These are phyloP conservation scores for Eimeria nieschulzi DNA, from an alignment of 169 alveolate species.

Conservation along the genomic window DNA sequence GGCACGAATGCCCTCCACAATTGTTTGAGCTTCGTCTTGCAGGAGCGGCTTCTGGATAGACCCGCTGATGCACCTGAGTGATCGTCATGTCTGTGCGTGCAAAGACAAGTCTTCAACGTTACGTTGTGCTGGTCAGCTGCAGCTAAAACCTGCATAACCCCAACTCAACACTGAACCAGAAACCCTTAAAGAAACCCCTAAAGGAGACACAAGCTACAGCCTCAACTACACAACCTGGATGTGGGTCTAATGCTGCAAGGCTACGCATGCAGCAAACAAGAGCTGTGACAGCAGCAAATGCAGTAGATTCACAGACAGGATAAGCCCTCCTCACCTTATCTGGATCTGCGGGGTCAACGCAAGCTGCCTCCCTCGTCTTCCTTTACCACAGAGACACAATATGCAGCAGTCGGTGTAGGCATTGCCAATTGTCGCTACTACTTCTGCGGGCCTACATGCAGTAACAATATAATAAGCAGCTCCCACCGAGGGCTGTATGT, in stretches of 20 bases:
- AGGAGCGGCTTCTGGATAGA: no score
- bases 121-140: slow-evolving; percentile 77
- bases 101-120: slow-evolving; percentile 73
- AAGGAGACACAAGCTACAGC: not conserved
- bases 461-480: not conserved
- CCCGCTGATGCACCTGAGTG: slow-evolving; percentile 79
- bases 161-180: not conserved
- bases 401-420: not conserved
- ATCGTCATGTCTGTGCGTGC: slow-evolving; percentile 90
- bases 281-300: no score
- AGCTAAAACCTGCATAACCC: slow-evolving; percentile 61
- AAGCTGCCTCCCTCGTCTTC: slow-evolving; percentile 81
- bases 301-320: no score
- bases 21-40: no score
- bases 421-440: not conserved
- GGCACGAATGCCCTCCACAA: no score
- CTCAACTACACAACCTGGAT: not conserved
- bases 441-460: not conserved
- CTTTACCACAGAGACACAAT: not conserved
- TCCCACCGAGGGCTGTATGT: not conserved
- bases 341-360: slow-evolving; percentile 86
- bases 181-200: not conserved
- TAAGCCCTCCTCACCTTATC: slow-evolving; percentile 70
- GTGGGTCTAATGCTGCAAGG: not conserved
- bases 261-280: not conserved